phyloP scores from a whole-genome alignment of 2,329 filamentous ascomycete species.

The Colletotrichum nymphaeae region DNA sequence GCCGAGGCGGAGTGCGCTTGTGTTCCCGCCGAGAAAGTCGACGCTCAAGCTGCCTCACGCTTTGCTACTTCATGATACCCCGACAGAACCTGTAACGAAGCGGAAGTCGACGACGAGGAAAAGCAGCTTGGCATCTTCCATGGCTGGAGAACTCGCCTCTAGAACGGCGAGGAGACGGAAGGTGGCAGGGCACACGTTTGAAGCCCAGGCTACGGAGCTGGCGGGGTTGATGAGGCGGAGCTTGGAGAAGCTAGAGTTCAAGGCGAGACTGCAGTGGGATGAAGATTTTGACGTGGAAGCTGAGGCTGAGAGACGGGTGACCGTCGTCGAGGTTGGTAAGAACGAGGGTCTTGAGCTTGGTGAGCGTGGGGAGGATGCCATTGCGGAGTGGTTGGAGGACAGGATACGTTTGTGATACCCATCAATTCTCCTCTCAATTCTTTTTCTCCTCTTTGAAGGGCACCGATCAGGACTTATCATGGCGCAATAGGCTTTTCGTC shows the following conservation, averaged over 20 bases:
- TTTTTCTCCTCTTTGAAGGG: too few relatives aligned
- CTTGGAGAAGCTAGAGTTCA: conserved; percentile 57
- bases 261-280: conserved; percentile 55
- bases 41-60: conserved; percentile 61
- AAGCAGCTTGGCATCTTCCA: conserved; percentile 33
- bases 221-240: conserved; percentile 60
- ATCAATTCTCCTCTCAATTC: neutral
- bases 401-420: conserved; percentile 31
- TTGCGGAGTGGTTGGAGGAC: conserved; percentile 46
- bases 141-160: conserved; percentile 35
- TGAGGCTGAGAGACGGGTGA: conserved; percentile 52
- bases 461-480: neutral
- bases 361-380: conserved; percentile 40
- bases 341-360: conserved; percentile 43
- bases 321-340: conserved; percentile 49
- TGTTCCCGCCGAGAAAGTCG: conserved; percentile 61
- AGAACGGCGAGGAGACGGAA: conserved; percentile 20
- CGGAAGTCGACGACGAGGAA: conserved; percentile 23
- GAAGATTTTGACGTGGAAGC: conserved; percentile 47
- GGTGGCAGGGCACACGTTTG: conserved; percentile 54
- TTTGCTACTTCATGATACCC: conserved; percentile 58
- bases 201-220: conserved; percentile 60
- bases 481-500: neutral
- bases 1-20: conserved; percentile 54
- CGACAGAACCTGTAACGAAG: conserved; percentile 15